These are phyloP conservation scores for Dittrichia graveolens DNA, from an alignment of 129 eudicot species.

Conservation along the genomic window DNA sequence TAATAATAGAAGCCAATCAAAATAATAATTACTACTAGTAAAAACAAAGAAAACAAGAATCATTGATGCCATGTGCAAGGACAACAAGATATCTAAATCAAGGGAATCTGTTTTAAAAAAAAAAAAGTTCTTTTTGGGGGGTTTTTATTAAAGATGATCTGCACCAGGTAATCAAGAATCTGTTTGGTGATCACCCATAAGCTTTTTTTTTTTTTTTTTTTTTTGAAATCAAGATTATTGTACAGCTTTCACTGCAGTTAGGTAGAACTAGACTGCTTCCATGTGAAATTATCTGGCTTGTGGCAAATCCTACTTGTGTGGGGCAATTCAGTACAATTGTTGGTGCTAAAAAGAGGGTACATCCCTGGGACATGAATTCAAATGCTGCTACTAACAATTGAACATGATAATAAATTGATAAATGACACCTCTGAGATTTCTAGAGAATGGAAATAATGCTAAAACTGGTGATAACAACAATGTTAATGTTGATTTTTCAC, in stretches of 20 bases:
- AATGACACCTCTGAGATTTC: background rate
- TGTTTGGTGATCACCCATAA: conserved; percentile 19
- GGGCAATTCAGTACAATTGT: background rate
- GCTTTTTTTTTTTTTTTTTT: background rate
- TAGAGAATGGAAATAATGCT: background rate
- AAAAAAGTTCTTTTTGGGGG: background rate
- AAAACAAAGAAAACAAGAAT: conserved; percentile 7
- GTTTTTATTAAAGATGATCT: background rate
- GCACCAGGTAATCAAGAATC: conserved; percentile 31
- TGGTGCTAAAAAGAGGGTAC: conserved; percentile 16
- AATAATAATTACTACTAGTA: background rate
- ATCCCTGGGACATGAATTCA: conserved; percentile 2
- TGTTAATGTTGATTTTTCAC: background rate
- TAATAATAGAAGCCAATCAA: background rate
- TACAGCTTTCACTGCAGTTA: background rate
- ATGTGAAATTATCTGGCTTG: background rate
- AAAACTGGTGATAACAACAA: conserved; percentile 10
- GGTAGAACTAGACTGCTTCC: conserved; percentile 7
- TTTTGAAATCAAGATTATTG: conserved; percentile 6
- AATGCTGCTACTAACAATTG: background rate
- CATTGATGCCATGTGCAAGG: conserved; percentile 40
- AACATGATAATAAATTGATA: conserved; percentile 1
- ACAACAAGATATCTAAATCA: conserved; percentile 25
- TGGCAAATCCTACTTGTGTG: conserved; percentile 7
- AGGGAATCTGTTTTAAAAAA: conserved; percentile 21